Conservation (phyloP, 2,329 filamentous ascomycete genomes). For the Alternaria arborescens region DNA sequence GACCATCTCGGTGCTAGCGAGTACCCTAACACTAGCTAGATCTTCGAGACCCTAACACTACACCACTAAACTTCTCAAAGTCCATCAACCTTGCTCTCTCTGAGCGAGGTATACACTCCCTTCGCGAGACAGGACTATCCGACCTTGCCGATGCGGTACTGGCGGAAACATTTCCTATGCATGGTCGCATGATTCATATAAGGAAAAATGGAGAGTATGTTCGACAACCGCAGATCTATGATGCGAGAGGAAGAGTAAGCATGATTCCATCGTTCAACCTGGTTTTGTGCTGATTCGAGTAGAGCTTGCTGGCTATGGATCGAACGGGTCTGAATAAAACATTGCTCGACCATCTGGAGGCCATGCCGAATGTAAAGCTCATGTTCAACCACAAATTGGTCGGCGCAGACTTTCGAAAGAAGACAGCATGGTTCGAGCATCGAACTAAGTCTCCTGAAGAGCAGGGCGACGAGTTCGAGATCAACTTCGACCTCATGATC, state of each 20-base stretch:
- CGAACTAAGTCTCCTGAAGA: constrained; percentile 37
- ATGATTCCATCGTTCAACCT: background rate
- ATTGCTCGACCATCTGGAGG: constrained; percentile 83
- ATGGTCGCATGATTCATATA: constrained; percentile 95
- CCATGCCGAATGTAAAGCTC: constrained; percentile 86
- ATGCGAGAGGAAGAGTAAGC: constrained; percentile 82
- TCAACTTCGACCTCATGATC: constrained; percentile 90
- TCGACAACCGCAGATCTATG: constrained; percentile 86
- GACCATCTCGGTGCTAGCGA: constrained; percentile 1
- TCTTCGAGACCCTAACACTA: constrained; percentile 81
- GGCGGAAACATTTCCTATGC: constrained; percentile 85
- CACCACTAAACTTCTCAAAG: constrained; percentile 92
- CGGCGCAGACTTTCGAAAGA: constrained; percentile 81
- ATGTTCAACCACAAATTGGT: constrained; percentile 95
- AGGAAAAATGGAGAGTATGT: constrained; percentile 71
- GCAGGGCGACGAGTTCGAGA: constrained; percentile 71
- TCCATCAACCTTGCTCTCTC: constrained; percentile 98
- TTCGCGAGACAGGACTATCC: constrained; percentile 73
- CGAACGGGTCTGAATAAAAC: constrained; percentile 82
- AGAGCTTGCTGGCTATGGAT: constrained; percentile 89
- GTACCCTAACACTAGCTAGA: constrained; percentile 63
- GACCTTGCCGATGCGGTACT: constrained; percentile 78
- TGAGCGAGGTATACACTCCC: constrained; percentile 89
- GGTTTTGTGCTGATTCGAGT: constrained; percentile 18
- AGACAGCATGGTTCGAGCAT: constrained; percentile 87